phyloP scores from a whole-genome alignment of 345 rosid genomes.

The Schrenkiella parvula region DNA sequence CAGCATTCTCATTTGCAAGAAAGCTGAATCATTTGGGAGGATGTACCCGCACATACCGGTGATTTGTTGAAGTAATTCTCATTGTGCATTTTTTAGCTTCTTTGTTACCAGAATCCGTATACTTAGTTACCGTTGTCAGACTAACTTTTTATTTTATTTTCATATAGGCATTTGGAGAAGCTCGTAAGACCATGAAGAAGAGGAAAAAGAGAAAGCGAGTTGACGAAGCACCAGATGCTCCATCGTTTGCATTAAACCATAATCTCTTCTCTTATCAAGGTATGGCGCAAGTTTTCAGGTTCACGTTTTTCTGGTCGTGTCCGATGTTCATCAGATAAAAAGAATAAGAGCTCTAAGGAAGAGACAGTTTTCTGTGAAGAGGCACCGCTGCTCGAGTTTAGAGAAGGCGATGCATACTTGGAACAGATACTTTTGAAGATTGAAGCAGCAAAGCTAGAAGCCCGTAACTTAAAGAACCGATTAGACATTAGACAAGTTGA shows the following conservation, averaged over 20 bases:
- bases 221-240: slow-evolving; percentile 55
- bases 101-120: neutral
- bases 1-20: neutral
- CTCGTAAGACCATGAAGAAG: slow-evolving; percentile 45
- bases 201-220: slow-evolving; percentile 61
- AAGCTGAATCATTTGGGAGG: neutral
- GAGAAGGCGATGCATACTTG: slow-evolving; percentile 39
- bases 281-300: slow-evolving; percentile 29
- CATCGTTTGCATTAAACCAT: slow-evolving; percentile 47
- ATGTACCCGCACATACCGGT: slow-evolving; percentile 29
- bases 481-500: slow-evolving; percentile 61
- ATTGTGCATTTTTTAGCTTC: neutral
- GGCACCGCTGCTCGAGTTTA: slow-evolving; percentile 40
- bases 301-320: neutral
- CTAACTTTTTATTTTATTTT: neutral
- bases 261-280: slow-evolving; percentile 65
- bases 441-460: slow-evolving; percentile 46
- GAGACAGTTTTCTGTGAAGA: slow-evolving; percentile 41
- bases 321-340: slow-evolving; percentile 35
- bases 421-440: slow-evolving; percentile 63
- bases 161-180: slow-evolving; percentile 51
- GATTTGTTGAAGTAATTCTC: slow-evolving; percentile 26
- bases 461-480: slow-evolving; percentile 46
- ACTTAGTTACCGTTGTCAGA: neutral
- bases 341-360: slow-evolving; percentile 32